Evolutionary conservation across 495 filamentous ascomycete species (phyloP).

Genomic region (Penicillium paradoxum): DNA sequence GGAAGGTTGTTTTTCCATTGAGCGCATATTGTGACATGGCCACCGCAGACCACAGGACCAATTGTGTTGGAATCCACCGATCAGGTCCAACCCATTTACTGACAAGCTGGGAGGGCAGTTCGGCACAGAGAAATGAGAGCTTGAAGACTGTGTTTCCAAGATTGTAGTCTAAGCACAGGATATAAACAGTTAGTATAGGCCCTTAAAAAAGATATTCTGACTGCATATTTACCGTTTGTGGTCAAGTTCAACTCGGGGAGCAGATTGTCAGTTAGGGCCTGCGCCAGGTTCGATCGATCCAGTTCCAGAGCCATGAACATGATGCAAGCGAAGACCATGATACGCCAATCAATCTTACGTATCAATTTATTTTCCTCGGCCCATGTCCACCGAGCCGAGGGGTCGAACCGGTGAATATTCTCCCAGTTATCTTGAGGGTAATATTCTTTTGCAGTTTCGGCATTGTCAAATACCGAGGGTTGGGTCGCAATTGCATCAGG

Average conservation of each 20-base stretch:
- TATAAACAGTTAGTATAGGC: background rate
- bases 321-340: constrained; percentile 56
- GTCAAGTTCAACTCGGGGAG: constrained; percentile 48
- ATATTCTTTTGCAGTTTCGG: constrained; percentile 46
- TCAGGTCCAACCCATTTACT: constrained; percentile 66
- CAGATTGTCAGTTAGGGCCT: constrained; percentile 42
- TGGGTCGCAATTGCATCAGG: constrained; percentile 54
- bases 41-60: constrained; percentile 64
- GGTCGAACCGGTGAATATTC: constrained; percentile 50
- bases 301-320: constrained; percentile 73
- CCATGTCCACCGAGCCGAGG: constrained; percentile 47
- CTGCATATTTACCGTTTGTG: constrained; percentile 36
- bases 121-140: constrained; percentile 28
- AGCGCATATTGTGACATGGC: constrained; percentile 58
- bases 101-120: constrained; percentile 64
- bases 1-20: constrained; percentile 54
- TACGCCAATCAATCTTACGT: constrained; percentile 43
- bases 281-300: constrained; percentile 51
- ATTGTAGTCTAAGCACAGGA: constrained; percentile 22
- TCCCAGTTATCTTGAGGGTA: constrained; percentile 49
- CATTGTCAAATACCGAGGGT: constrained; percentile 49
- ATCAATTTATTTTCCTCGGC: constrained; percentile 36
- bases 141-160: constrained; percentile 26
- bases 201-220: background rate
- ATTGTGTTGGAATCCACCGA: constrained; percentile 71